Base-by-base conservation (phyloP, 1,139 yeast genomes). In the Yamadazyma conglobata region DNA sequence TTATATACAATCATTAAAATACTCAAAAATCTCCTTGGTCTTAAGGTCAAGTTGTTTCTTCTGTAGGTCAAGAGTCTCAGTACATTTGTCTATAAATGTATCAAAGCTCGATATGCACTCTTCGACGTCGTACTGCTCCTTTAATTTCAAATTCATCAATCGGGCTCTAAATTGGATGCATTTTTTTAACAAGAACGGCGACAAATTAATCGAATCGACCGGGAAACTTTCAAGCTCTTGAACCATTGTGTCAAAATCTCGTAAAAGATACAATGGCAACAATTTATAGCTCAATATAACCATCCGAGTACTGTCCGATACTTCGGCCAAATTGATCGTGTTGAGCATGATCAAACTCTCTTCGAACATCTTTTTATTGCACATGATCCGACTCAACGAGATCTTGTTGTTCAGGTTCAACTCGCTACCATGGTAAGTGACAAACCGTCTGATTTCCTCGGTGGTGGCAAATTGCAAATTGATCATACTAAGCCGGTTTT, bases 181-280 rank as follows among this genome's bases (percentile, higher is more conserved):
- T 27, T 65, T 68, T 26, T 53, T 47, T 33, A 52, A 44, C 12
- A 65, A 40, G 38, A 59, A 66, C 3, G 68, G 70, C 25, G 60
- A 58, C n/a, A 65, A 43, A 3, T 48, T 45, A 11, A 55, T 48
- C 3, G 50, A 51, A 24, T 60, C 46, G 4, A 64, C 39, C 2
- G 67, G 62, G 37, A 66, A 67, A 3, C 41, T 32, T 3, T 54
- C 50, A 6, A 67, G 42, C 5, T 40, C 35, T 14, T 40, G 27
- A 8, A 38, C 29, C 35, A 64, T 51, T 4, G 34, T 38, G 3
- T 35, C 40, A 28, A 42, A 58, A 11, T 59, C 40, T 10, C 48
- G 41, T n/a, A 31, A 30, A 8, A 37, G 42, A 15, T 54, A 38
- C 12, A 44, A 39, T 25, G 50, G 50, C 23, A 64, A 40, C 18